A percentile compares a stretch with the other conserved stretches of the same genome.
Conservation (phyloP, 345 rosid genomes). For the Erodium maritimum region DNA sequence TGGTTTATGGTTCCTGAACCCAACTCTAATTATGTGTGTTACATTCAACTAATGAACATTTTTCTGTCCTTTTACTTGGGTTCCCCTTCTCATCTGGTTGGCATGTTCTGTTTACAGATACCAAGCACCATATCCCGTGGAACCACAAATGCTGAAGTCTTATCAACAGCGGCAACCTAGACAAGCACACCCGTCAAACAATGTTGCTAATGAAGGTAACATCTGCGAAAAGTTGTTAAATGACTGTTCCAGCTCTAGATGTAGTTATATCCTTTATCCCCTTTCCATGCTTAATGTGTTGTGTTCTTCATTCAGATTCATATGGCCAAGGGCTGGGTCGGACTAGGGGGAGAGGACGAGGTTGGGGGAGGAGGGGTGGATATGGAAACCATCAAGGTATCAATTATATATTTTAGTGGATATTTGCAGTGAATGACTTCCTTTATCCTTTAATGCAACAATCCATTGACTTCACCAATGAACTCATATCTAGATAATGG, state of each 20-base stretch:
- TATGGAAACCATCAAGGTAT: not conserved
- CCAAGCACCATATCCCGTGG: conserved; percentile 56
- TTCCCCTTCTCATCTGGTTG: not conserved
- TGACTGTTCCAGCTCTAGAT: conserved; percentile 4
- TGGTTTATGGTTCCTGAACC: not conserved
- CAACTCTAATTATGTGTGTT: not conserved
- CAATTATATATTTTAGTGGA: not conserved
- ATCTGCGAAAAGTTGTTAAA: conserved; percentile 2
- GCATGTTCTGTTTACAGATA: conserved; percentile 29
- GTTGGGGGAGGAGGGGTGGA: conserved; percentile 24
- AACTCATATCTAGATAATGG: too few relatives aligned
- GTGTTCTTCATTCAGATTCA: conserved; percentile 27
- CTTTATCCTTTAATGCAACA: too few relatives aligned
- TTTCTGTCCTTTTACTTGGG: not conserved
- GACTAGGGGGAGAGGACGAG: conserved; percentile 42
- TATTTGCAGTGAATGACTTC: too few relatives aligned
- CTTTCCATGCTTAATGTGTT: not conserved
- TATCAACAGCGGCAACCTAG: conserved; percentile 41
- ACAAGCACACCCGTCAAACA: conserved; percentile 35
- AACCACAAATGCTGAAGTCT: conserved; percentile 46
- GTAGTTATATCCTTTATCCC: conserved; percentile 1
- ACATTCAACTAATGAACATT: not conserved
- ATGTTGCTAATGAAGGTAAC: conserved; percentile 57
- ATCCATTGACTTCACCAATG: not conserved
- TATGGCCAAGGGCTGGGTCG: conserved; percentile 32